phyloP scores from a whole-genome alignment of 768 basidiomycete genomes.

The Phaeotremella skinneri region DNA sequence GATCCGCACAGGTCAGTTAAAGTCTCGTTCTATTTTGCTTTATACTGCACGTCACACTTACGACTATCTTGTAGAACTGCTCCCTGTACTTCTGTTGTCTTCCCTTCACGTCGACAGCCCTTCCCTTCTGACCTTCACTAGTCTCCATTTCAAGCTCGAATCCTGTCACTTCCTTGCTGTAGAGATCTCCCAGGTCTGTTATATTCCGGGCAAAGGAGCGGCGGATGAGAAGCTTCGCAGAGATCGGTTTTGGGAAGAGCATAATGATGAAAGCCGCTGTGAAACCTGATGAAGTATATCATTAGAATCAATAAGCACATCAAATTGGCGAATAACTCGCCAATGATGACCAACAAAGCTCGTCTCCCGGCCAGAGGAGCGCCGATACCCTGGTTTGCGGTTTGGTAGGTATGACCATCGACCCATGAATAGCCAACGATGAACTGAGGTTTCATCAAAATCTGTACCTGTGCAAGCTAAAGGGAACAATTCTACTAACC shows the following conservation, averaged over 20 bases:
- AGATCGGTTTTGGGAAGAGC: conserved; percentile 58
- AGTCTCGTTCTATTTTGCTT: not conserved
- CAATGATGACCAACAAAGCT: conserved; percentile 58
- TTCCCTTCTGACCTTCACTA: conserved; percentile 19
- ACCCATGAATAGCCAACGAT: conserved; percentile 63
- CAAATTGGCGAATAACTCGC: conserved; percentile 40
- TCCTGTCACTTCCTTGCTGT: conserved; percentile 47
- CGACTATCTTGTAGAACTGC: conserved; percentile 39
- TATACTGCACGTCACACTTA: conserved; percentile 13
- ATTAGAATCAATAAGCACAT: not conserved
- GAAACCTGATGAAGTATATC: conserved; percentile 50
- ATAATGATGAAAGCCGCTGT: conserved; percentile 60
- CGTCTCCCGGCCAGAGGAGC: conserved; percentile 60
- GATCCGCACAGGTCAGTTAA: not conserved
- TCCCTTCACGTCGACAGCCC: conserved; percentile 39
- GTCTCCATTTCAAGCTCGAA: conserved; percentile 56
- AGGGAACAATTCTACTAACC: conserved; percentile 47
- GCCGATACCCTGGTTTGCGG: conserved; percentile 59
- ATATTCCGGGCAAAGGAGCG: conserved; percentile 55
- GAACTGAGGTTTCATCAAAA: conserved; percentile 44
- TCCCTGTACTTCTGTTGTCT: conserved; percentile 30
- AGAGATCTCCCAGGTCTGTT: conserved; percentile 54
- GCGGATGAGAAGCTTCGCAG: conserved; percentile 58
- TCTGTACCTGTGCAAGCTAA: not conserved
- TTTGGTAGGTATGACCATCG: conserved; percentile 57